Conservation (phyloP, 164 flowering plant species). For the Paratinospora sagittata region DNA sequence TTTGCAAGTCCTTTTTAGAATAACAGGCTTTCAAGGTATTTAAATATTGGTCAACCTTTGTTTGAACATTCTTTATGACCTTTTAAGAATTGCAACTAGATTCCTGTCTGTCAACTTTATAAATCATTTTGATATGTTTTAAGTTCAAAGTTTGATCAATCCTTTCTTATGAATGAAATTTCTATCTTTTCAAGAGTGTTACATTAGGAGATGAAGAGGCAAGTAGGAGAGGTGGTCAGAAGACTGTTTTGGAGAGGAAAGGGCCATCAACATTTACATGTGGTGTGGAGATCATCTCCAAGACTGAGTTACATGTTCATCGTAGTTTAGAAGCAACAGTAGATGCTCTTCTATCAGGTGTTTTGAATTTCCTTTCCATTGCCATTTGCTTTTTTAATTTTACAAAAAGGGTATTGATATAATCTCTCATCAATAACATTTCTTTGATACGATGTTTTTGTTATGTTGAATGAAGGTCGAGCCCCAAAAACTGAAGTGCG, state of each 20-base stretch:
- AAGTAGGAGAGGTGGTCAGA: constrained; percentile 79
- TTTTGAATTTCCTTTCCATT: background rate
- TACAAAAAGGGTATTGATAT: no score
- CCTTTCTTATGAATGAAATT: background rate
- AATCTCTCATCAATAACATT: no score
- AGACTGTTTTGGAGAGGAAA: constrained; percentile 79
- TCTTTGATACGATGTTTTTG: background rate
- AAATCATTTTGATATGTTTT: background rate
- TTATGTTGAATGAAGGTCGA: constrained; percentile 43
- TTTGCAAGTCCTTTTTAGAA: background rate
- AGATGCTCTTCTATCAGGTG: constrained; percentile 85
- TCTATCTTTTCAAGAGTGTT: constrained; percentile 55
- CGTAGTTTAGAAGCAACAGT: constrained; percentile 81
- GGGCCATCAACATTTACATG: no score
- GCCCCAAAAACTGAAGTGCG: constrained; percentile 60
- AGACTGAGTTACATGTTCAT: constrained; percentile 72
- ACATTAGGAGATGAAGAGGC: constrained; percentile 98
- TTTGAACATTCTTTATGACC: background rate
- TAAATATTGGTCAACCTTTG: background rate
- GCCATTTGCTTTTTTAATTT: no score
- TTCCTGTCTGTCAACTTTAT: background rate
- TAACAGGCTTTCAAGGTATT: background rate
- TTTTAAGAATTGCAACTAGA: background rate
- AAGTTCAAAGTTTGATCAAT: background rate
- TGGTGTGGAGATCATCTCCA: constrained; percentile 85